Base-by-base conservation (phyloP, 2,329 filamentous ascomycete genomes). In the Arthrocladium fulminans region DNA sequence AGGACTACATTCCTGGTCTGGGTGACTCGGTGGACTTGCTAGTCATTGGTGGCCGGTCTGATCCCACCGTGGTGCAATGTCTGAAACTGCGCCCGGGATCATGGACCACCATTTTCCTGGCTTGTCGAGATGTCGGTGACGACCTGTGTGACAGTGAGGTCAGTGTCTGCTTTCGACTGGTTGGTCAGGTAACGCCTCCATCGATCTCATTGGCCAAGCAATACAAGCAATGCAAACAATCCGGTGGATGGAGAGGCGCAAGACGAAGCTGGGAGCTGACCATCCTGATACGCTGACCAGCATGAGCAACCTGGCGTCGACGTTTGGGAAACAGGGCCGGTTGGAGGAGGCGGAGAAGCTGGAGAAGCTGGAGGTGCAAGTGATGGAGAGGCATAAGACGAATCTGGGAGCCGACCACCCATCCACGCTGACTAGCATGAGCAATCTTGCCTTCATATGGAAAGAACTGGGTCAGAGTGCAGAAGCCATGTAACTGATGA, bases 321-420 rank as follows among this genome's bases (percentile, higher is more conserved):
- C 30, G 19, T 55, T 46, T 24, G 3, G 25, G 42, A 35, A 42
- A 23, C 47, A 45, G 27, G 38, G 48, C 42, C 46, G 38, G 17
- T 55, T 51, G 51, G 50, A 55, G 29, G 49, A 57, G 27, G 54
- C 54, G 2, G 53, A 57, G 42, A 24, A 53, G 9, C 9, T 39
- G 9, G 19, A n/a, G n/a, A n/a, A n/a, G n/a, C n/a, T n/a, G n/a
- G n/a, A n/a, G n/a, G n/a, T n/a, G n/a, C n/a, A n/a, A n/a, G n/a
- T n/a, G n/a, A n/a, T n/a, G n/a, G n/a, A n/a, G n/a, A n/a, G n/a
- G n/a, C n/a, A n/a, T n/a, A n/a, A n/a, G n/a, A n/a, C n/a, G n/a
- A n/a, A n/a, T n/a, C n/a, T n/a, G n/a, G n/a, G n/a, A n/a, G n/a
- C n/a, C n/a, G n/a, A n/a, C n/a, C n/a, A n/a, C n/a, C n/a, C n/a